Evolutionary conservation across 768 basidiomycete genomes (phyloP).

Genomic region (Mycena rosella): DNA sequence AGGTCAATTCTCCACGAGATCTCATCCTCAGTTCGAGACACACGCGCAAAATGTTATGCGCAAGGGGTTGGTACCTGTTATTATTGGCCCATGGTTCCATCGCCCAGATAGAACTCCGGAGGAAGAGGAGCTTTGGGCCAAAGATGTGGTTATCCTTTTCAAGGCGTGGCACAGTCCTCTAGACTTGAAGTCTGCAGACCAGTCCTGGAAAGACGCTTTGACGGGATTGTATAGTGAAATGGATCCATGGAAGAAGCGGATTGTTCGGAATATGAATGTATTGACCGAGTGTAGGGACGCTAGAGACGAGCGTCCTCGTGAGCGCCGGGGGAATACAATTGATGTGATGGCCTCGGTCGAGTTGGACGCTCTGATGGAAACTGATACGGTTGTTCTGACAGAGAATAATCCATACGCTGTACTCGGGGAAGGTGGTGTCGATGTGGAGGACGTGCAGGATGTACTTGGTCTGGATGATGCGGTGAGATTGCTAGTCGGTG

Average conservation of each 20-base stretch:
- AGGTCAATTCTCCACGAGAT: not conserved
- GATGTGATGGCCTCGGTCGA: not conserved
- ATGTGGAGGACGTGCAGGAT: too few species aligned
- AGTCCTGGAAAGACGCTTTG: not conserved
- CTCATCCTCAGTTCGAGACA: not conserved
- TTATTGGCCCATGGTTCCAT: not conserved
- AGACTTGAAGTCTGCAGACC: not conserved
- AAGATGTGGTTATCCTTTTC: not conserved
- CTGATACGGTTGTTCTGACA: not conserved
- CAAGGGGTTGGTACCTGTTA: not conserved
- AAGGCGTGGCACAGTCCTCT: not conserved
- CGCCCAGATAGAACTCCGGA: not conserved
- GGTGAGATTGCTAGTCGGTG: not conserved
- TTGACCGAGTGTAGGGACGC: conserved; percentile 33
- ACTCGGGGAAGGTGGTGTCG: too few species aligned
- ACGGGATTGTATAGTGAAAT: not conserved
- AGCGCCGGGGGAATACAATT: not conserved
- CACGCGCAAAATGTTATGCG: not conserved
- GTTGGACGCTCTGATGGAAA: not conserved
- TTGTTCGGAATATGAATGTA: conserved; percentile 24
- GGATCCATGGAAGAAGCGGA: conserved; percentile 1
- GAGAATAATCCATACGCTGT: not conserved
- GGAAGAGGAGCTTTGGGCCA: not conserved
- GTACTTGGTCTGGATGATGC: not conserved
- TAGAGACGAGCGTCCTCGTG: not conserved